phyloP scores from a whole-genome alignment of 371 early-diverging fungal genomes.

The Actinomortierella wolfii region DNA sequence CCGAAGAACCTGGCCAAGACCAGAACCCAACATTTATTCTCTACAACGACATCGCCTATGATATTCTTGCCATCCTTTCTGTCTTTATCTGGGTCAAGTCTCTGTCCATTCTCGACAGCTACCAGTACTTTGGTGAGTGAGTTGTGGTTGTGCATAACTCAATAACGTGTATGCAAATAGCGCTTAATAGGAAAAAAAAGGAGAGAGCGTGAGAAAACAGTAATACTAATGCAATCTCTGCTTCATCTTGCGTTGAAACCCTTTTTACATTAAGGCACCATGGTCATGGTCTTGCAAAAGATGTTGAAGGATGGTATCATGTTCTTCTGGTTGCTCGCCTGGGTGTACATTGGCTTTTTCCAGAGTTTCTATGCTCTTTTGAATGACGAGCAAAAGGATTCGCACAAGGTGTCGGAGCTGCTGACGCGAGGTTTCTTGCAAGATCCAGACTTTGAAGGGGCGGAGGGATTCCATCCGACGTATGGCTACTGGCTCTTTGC shows the following conservation, averaged over 20 bases:
- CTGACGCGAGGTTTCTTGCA: constrained; percentile 45
- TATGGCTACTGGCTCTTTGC: constrained; percentile 44
- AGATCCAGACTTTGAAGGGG: constrained; percentile 47
- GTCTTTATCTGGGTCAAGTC: constrained; percentile 47
- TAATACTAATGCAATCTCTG: no score
- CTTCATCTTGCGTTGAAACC: no score
- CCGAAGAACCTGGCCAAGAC: background rate
- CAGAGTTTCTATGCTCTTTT: constrained; percentile 43
- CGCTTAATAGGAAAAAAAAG: no score
- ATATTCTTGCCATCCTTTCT: constrained; percentile 38
- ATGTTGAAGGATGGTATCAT: constrained; percentile 51
- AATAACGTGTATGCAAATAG: no score
- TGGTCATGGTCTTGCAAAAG: constrained; percentile 47
- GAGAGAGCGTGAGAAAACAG: no score
- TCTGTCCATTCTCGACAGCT: constrained; percentile 39
- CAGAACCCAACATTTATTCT: no score
- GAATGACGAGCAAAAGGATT: constrained; percentile 13
- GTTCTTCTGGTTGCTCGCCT: constrained; percentile 50
- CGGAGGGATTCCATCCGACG: background rate
- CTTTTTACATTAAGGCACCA: constrained; percentile 29
- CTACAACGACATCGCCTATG: constrained; percentile 35
- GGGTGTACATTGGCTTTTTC: constrained; percentile 47
- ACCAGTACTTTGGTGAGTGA: constrained; percentile 41
- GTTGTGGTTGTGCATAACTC: no score
- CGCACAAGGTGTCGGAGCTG: constrained; percentile 14